phyloP scores from a whole-genome alignment of 768 basidiomycete genomes.

The Trametes elegans region DNA sequence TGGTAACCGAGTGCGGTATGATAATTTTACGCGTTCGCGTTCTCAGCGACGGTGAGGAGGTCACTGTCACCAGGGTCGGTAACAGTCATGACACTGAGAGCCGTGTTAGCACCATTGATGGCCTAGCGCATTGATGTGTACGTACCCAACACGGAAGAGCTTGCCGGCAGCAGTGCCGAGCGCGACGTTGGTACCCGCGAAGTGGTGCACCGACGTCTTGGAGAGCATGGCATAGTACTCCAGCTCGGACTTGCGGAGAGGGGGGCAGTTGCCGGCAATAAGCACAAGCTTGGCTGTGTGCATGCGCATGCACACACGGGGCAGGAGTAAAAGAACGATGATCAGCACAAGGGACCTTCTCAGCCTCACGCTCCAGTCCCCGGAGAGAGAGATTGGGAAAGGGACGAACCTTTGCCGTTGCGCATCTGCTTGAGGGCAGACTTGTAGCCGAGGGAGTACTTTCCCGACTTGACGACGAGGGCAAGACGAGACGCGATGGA shows the following conservation, averaged over 20 bases:
- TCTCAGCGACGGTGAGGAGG: constrained; percentile 84
- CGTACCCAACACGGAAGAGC: constrained; percentile 96
- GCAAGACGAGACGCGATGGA: constrained; percentile 89
- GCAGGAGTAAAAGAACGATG: constrained; percentile 8
- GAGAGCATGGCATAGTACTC: constrained; percentile 99
- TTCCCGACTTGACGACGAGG: constrained; percentile 98
- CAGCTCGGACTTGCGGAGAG: constrained; percentile 97
- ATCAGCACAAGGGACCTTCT: constrained; percentile 96
- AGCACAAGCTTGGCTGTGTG: constrained; percentile 91
- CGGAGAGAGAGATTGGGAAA: constrained; percentile 49
- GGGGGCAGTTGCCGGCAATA: constrained; percentile 99
- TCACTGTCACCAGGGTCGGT: constrained; percentile 96
- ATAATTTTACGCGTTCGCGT: constrained; percentile 52
- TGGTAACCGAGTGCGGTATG: constrained; percentile 15
- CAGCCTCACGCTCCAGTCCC: constrained; percentile 98
- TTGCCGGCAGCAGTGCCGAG: constrained; percentile 99
- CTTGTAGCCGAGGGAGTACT: constrained; percentile 97
- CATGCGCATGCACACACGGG: background rate
- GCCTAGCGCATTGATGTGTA: constrained; percentile 23
- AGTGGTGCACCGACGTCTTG: constrained; percentile 98
- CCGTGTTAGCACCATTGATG: background rate
- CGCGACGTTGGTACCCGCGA: constrained; percentile 95
- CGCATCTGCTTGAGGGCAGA: constrained; percentile 98
- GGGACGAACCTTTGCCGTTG: constrained; percentile 86
- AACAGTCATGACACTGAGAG: constrained; percentile 90